Evolutionary conservation across 148 eudicot species (phyloP).

Genomic region (Diospyros kaki): DNA sequence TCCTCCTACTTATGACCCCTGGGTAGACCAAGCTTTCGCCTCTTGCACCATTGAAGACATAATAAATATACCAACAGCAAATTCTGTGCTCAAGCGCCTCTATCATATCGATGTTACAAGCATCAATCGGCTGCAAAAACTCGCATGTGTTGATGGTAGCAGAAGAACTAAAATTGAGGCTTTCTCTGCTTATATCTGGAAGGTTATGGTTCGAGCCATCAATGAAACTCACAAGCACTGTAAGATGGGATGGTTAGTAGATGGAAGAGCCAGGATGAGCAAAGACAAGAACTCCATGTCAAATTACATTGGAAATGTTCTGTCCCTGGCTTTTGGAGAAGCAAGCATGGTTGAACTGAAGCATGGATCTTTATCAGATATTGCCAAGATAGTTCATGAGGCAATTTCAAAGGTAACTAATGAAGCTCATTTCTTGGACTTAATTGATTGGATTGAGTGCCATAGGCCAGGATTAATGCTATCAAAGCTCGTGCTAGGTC

Average conservation of each 20-base stretch:
- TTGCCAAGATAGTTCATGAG: conserved; percentile 21
- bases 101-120: conserved; percentile 28
- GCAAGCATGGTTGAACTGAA: conserved; percentile 16
- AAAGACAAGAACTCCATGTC: conserved; percentile 19
- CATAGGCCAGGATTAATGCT: conserved; percentile 33
- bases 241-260: conserved; percentile 34
- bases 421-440: conserved; percentile 25
- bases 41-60: conserved; percentile 34
- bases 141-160: conserved; percentile 18
- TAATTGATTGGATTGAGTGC: conserved; percentile 38
- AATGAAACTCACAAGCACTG: conserved; percentile 15
- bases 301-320: conserved; percentile 30
- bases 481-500: conserved; percentile 27
- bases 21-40: conserved; percentile 28
- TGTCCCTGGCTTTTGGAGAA: conserved; percentile 28
- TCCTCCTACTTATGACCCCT: conserved; percentile 24
- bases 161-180: conserved; percentile 37
- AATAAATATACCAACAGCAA: conserved; percentile 18
- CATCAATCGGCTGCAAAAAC: conserved; percentile 21
- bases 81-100: conserved; percentile 24
- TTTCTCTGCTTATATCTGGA: conserved; percentile 35
- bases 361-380: conserved; percentile 13
- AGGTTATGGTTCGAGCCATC: conserved; percentile 21
- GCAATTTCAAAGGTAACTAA: conserved; percentile 22
- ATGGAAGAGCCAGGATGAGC: conserved; percentile 26